Evolutionary conservation across 169 alveolate genomes (phyloP).

Genomic region (Plasmodium ovale): DNA sequence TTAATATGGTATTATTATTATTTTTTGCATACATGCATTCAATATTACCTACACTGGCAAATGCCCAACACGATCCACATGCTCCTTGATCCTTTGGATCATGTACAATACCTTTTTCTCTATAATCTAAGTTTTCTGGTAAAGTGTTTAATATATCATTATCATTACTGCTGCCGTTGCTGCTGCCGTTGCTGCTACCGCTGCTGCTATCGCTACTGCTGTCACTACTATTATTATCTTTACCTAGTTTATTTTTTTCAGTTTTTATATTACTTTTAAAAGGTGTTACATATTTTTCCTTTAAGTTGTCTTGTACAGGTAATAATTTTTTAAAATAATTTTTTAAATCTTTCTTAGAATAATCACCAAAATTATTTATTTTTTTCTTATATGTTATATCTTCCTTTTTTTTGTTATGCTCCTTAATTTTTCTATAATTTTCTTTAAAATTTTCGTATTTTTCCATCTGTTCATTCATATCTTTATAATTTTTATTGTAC

Average conservation of each 20-base stretch:
- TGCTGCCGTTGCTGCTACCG: too few relatives aligned
- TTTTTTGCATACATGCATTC: conserved; percentile 81
- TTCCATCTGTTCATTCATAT: conserved; percentile 36
- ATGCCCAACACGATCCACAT: conserved; percentile 93
- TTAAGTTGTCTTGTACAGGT: conserved; percentile 29
- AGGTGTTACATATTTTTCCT: conserved; percentile 40
- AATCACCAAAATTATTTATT: conserved; percentile 55
- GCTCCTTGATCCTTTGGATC: conserved; percentile 84
- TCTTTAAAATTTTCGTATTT: conserved; percentile 45
- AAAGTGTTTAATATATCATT: background rate
- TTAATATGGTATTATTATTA: conserved; percentile 38
- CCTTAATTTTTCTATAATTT: conserved; percentile 14
- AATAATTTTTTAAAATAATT: conserved; percentile 42
- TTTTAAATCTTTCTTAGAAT: conserved; percentile 52
- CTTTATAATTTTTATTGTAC: conserved; percentile 40
- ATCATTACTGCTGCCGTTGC: too few relatives aligned
- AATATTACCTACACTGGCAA: conserved; percentile 86
- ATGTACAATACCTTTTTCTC: conserved; percentile 44
- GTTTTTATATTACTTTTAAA: background rate
- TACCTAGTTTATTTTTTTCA: background rate
- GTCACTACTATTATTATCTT: too few relatives aligned
- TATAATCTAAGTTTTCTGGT: conserved; percentile 46
- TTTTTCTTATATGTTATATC: conserved; percentile 20
- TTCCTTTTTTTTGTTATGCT: conserved; percentile 21
- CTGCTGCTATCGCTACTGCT: too few relatives aligned